Evolutionary conservation across 805 yeast species (phyloP).

Genomic region (Ogataea thermomethanolica): DNA sequence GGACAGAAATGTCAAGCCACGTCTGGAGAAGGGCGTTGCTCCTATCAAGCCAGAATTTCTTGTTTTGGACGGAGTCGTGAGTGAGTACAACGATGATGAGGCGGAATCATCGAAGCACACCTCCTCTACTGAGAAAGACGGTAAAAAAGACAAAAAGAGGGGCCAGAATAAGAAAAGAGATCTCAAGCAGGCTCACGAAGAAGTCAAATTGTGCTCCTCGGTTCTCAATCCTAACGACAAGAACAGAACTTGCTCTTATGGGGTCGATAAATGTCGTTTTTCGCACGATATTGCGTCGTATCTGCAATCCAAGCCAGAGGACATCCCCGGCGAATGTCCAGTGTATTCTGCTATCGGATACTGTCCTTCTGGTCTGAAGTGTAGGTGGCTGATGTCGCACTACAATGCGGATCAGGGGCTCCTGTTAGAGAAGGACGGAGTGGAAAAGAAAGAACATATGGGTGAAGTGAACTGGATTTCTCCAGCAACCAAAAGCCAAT

Average conservation of each 20-base stretch:
- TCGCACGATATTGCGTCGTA: slow-evolving; percentile 73
- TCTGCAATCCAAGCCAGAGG: slow-evolving; percentile 61
- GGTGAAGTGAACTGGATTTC: slow-evolving; percentile 64
- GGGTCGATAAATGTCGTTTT: slow-evolving; percentile 68
- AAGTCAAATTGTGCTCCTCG: slow-evolving; percentile 60
- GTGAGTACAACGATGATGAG: slow-evolving; percentile 41
- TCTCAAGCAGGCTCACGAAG: slow-evolving; percentile 63
- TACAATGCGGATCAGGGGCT: slow-evolving; percentile 43
- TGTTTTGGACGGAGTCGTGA: slow-evolving; percentile 28
- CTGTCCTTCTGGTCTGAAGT: slow-evolving; percentile 90
- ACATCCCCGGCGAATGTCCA: slow-evolving; percentile 79
- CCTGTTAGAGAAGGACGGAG: slow-evolving; percentile 44
- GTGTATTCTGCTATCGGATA: slow-evolving; percentile 77
- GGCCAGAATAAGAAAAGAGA: slow-evolving; percentile 53
- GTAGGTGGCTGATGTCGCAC: slow-evolving; percentile 86
- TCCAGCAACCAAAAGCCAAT: slow-evolving; percentile 40
- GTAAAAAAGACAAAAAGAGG: slow-evolving; percentile 39
- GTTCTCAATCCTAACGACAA: slow-evolving; percentile 51
- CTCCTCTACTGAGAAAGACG: slow-evolving; percentile 21
- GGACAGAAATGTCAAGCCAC: slow-evolving; percentile 5
- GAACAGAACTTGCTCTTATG: slow-evolving; percentile 52
- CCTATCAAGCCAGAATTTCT: slow-evolving; percentile 70
- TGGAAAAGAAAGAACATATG: slow-evolving; percentile 22
- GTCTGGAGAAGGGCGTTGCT: slow-evolving; percentile 60
- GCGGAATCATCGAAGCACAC: slow-evolving; percentile 46